Base-by-base conservation (phyloP, 2,329 filamentous ascomycete genomes). In the Thielaviopsis euricoi region DNA sequence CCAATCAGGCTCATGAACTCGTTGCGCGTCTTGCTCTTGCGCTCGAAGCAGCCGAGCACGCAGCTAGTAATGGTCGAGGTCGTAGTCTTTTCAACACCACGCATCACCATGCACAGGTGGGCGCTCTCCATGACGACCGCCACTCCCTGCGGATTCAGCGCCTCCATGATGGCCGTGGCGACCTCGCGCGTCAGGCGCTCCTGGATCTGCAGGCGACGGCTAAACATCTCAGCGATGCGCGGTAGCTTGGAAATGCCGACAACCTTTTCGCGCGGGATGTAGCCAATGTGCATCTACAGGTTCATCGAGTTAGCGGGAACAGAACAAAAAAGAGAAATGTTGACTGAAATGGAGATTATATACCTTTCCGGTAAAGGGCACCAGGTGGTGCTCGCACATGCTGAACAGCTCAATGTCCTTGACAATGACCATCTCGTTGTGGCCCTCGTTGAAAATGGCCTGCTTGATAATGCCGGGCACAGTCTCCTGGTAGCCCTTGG, bases 101-200 rank as follows among this genome's bases (percentile, higher is more conserved):
- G 82, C 90, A 96, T 97, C 17, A 95, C 89, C 91, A 97, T 98
- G 76, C 93, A 98, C 52, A 97, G 75, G 72, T 98, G 93, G 66
- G 83, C 90, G 15, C 88, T 94, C 68, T 98, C 93, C 85, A 98
- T 95, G 60, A 98, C 91, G 2, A 98, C 93, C 21, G 88, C 91
- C 1, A 98, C 91, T 52, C 93, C 93, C 67, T 94, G 89, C 1
- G 93, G 93, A 69, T 94, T 86, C 53, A 98, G 77, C 13, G 97
- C 84, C 67, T 97, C 90, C 68, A 89, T 89, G 62, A 98, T 85
- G 17, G 93, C 91, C 62, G 95, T 81, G 21, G 93, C 93, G 15
- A 98, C 90, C 70, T 98, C 90, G 70, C 94, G 95, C 23, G 93
- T 98, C 37, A 98, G 77, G 37, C 93, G 85, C 70, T 98, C 93